Percentiles rank a stretch among this genome's conserved stretches.
phyloP scores from a whole-genome alignment of 441 rosid genomes.

The Pelargonium cotyledonis region DNA sequence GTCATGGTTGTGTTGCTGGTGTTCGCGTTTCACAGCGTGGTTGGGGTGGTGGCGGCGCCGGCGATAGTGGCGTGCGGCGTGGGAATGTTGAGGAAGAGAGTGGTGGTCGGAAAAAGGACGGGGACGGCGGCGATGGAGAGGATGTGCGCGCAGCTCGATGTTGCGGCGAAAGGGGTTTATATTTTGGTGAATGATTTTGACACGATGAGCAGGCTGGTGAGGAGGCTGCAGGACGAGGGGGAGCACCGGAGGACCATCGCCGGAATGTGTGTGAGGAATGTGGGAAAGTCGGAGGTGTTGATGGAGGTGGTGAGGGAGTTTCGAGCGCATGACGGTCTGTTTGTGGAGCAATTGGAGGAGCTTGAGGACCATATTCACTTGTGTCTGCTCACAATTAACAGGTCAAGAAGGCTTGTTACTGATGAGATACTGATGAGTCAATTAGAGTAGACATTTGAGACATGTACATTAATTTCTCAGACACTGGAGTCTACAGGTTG shows the following conservation, averaged over 20 bases:
- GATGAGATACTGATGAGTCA: not conserved
- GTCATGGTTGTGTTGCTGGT: conserved; percentile 42
- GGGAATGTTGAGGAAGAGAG: conserved; percentile 29
- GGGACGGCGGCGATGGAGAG: conserved; percentile 30
- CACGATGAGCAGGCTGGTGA: conserved; percentile 47
- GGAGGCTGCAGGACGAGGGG: conserved; percentile 54
- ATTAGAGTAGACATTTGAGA: too few species aligned
- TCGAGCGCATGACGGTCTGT: conserved; percentile 32
- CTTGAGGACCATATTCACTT: conserved; percentile 59
- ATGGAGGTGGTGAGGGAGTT: conserved; percentile 52
- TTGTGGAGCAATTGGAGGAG: conserved; percentile 59
- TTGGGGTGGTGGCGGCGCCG: conserved; percentile 51
- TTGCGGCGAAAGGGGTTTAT: conserved; percentile 65
- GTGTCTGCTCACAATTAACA: conserved; percentile 71
- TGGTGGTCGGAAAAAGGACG: conserved; percentile 11
- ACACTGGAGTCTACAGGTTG: too few species aligned
- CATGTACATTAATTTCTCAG: too few species aligned
- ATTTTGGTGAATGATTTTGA: conserved; percentile 59
- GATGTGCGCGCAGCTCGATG: conserved; percentile 48
- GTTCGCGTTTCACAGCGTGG: conserved; percentile 49
- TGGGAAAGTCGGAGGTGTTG: conserved; percentile 38
- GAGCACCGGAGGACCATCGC: conserved; percentile 51
- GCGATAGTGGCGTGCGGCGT: conserved; percentile 39
- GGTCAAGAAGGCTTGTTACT: conserved; percentile 53
- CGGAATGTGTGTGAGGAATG: conserved; percentile 41